Percentiles rank a stretch among this genome's conserved stretches.
These are phyloP conservation scores for Hymenoscyphus salicellus DNA, from an alignment of 2,329 filamentous ascomycete genomes.

Conservation along the genomic window DNA sequence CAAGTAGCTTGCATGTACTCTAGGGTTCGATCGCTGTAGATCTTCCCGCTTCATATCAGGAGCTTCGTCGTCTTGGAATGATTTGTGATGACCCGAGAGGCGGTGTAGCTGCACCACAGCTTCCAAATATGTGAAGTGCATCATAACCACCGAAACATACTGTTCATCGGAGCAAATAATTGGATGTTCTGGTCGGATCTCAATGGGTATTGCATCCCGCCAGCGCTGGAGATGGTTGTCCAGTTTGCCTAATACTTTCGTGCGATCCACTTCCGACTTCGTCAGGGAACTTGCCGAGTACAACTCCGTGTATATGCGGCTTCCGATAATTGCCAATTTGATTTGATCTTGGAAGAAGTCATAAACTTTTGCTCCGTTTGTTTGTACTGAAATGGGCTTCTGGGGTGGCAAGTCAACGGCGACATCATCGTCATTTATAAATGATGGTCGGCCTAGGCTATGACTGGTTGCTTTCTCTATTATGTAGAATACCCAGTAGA, in stretches of 20 bases:
- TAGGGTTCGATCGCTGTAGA: slow-evolving; percentile 20
- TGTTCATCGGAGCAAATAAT: slow-evolving; percentile 22
- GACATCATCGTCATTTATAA: slow-evolving; percentile 31
- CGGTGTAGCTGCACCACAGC: slow-evolving; percentile 25
- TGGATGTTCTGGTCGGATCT: slow-evolving; percentile 27
- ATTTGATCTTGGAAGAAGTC: slow-evolving; percentile 21
- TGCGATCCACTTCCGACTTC: slow-evolving; percentile 24
- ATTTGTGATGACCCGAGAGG: slow-evolving; percentile 21
- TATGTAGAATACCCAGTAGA: slow-evolving; percentile 29
- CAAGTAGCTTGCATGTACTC: slow-evolving; percentile 22
- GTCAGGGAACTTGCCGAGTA: slow-evolving; percentile 29
- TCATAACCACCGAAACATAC: slow-evolving; percentile 23
- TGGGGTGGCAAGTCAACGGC: slow-evolving; percentile 26
- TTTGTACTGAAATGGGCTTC: slow-evolving; percentile 13
- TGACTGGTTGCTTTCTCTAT: slow-evolving; percentile 23
- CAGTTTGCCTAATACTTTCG: slow-evolving; percentile 24
- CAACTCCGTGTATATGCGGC: slow-evolving; percentile 27
- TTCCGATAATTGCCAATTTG: slow-evolving; percentile 25
- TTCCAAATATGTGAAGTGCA: slow-evolving; percentile 29
- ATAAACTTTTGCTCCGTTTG: slow-evolving; percentile 14
- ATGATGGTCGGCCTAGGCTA: slow-evolving; percentile 26
- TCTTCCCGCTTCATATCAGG: slow-evolving; percentile 11
- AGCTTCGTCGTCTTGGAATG: slow-evolving; percentile 10
- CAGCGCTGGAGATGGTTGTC: slow-evolving; percentile 28
- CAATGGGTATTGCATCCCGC: slow-evolving; percentile 26